Conservation (phyloP, 805 yeast species). For the Kluyveromyces dobzhanskii region DNA sequence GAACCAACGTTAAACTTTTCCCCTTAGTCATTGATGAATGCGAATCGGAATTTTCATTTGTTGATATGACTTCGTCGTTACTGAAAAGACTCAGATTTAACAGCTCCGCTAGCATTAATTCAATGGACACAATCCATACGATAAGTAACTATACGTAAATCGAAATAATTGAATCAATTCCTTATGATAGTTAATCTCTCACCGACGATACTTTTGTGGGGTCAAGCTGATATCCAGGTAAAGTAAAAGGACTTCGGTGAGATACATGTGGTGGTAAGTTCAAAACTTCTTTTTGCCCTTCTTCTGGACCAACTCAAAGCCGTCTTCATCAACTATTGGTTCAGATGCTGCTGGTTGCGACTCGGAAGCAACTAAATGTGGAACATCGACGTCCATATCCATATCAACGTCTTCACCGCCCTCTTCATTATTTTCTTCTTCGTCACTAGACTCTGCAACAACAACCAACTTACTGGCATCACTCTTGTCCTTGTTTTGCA, state of each 20-base stretch:
- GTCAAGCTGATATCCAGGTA: too few relatives aligned
- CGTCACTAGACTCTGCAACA: conserved; percentile 39
- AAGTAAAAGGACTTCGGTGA: too few relatives aligned
- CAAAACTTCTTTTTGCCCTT: conserved; percentile 47
- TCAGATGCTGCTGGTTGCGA: conserved; percentile 11
- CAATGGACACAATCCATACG: conserved; percentile 6
- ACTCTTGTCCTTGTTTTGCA: conserved; percentile 38
- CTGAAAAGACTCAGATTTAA: conserved; percentile 31
- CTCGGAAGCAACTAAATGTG: conserved; percentile 12
- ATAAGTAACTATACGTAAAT: conserved; percentile 4
- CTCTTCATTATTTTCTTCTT: conserved; percentile 37
- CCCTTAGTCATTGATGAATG: conserved; percentile 34
- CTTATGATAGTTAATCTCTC: too few relatives aligned
- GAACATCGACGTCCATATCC: conserved; percentile 29
- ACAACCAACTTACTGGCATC: conserved; percentile 30
- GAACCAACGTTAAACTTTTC: conserved; percentile 44
- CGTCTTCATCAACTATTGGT: conserved; percentile 87
- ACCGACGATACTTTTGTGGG: too few relatives aligned
- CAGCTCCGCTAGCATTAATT: conserved; percentile 18
- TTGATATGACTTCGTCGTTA: conserved; percentile 33
- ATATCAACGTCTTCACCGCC: conserved; percentile 34
- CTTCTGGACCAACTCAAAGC: conserved; percentile 80
- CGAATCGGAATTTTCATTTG: conserved; percentile 32
- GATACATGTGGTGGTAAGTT: too few relatives aligned
- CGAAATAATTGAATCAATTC: too few relatives aligned